Percentiles rank a stretch among this genome's conserved stretches.
phyloP scores from a whole-genome alignment of 164 flowering plant species.

The Aristolochia contorta region DNA sequence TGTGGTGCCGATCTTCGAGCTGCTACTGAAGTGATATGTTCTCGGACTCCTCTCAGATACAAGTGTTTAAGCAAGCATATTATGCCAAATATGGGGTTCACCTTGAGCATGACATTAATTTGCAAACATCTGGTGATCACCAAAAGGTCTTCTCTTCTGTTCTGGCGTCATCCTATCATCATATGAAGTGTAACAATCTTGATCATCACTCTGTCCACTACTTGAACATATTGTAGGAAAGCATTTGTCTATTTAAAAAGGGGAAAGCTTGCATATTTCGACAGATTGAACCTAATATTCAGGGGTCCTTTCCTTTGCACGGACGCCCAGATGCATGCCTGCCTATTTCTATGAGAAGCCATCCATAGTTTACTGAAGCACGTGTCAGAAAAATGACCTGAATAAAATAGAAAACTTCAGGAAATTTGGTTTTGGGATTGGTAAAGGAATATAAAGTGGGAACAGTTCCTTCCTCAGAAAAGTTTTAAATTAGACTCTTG shows the following conservation, averaged over 20 bases:
- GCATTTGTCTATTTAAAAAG: neutral
- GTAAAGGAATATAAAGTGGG: neutral
- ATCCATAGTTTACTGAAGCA: too few relatives aligned
- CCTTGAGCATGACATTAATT: constrained; percentile 55
- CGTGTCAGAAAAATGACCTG: neutral
- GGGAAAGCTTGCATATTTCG: too few relatives aligned
- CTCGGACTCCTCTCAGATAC: constrained; percentile 63
- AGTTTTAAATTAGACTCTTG: too few relatives aligned
- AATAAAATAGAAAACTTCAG: neutral
- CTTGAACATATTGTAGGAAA: neutral
- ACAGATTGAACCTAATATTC: too few relatives aligned
- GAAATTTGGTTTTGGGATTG: neutral
- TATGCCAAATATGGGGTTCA: constrained; percentile 25
- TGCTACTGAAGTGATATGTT: constrained; percentile 75
- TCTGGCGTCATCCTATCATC: neutral
- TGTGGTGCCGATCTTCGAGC: constrained; percentile 31
- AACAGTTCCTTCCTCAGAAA: neutral
- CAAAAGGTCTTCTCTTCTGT: constrained; percentile 34
- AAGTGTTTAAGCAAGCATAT: constrained; percentile 47
- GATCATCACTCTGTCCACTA: neutral
- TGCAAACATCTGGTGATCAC: constrained; percentile 44
- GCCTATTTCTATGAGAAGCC: too few relatives aligned
- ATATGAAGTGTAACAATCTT: neutral
- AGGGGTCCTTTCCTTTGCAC: too few relatives aligned
- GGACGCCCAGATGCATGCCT: too few relatives aligned